Percentiles rank a stretch among this genome's conserved stretches.
Evolutionary conservation across 176 grass and related monocot genomes (phyloP).

Genomic region (Carex myosuroides): DNA sequence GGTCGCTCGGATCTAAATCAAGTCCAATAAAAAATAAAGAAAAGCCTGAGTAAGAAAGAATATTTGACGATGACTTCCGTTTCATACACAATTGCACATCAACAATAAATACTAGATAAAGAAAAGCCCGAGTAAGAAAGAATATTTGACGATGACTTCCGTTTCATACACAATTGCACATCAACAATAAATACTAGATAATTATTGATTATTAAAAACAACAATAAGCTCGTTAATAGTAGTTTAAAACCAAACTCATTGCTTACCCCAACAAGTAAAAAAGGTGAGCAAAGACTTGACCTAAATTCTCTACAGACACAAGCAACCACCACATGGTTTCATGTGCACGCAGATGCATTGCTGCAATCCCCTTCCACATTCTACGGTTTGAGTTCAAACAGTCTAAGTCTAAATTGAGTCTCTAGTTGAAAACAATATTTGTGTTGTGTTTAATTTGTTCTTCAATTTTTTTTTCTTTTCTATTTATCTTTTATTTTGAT

Average conservation of each 20-base stretch:
- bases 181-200: neutral
- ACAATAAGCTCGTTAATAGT: neutral
- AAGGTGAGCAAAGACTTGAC: neutral
- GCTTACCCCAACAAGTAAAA: neutral
- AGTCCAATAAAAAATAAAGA: neutral
- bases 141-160: neutral
- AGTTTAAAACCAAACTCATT: neutral
- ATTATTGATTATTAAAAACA: neutral
- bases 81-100: neutral
- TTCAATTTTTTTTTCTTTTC: too few relatives aligned
- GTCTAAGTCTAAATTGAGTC: neutral
- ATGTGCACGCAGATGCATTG: neutral
- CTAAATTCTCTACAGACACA: neutral
- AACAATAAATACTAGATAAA: neutral
- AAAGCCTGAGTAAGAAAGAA: neutral
- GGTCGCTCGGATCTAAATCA: neutral
- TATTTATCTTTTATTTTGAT: too few relatives aligned
- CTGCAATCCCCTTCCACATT: neutral
- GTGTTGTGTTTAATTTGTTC: too few relatives aligned
- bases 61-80: neutral
- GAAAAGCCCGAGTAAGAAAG: neutral
- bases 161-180: neutral
- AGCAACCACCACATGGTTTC: constrained; percentile 22
- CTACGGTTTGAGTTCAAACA: neutral
- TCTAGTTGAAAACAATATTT: neutral